phyloP scores from a whole-genome alignment of 2,329 filamentous ascomycete genomes.

The Aspergillus bombycis region DNA sequence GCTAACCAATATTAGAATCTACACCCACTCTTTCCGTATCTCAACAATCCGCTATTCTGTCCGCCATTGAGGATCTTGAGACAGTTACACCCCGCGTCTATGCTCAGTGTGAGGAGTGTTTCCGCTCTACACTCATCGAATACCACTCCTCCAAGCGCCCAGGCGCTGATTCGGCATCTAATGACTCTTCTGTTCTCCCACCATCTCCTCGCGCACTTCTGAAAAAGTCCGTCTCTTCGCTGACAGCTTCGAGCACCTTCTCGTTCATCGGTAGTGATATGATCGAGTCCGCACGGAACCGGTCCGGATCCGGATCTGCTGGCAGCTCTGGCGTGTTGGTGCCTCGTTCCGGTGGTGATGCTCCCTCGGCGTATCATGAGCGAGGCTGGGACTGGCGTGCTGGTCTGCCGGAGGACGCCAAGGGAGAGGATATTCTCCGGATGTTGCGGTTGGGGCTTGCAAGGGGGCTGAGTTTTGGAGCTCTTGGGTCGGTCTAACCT shows the following conservation, averaged over 20 bases:
- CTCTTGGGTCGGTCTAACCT: conserved; percentile 31
- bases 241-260: conserved; percentile 63
- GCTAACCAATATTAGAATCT: conserved; percentile 47
- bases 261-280: conserved; percentile 75
- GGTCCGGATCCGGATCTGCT: conserved; percentile 51
- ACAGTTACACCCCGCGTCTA: conserved; percentile 75
- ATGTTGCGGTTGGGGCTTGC: conserved; percentile 74
- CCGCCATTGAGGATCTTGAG: conserved; percentile 77
- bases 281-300: conserved; percentile 53
- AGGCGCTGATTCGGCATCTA: conserved; percentile 14
- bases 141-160: conserved; percentile 59
- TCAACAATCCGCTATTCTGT: conserved; percentile 75
- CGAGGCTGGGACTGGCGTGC: conserved; percentile 75
- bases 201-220: conserved; percentile 68
- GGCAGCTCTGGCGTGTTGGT: conserved; percentile 57
- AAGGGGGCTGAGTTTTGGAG: conserved; percentile 62
- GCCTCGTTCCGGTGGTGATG: conserved; percentile 29
- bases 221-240: conserved; percentile 61
- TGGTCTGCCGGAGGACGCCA: conserved; percentile 59
- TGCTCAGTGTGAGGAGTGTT: conserved; percentile 74
- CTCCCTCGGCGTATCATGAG: conserved; percentile 39
- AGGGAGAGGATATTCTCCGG: conserved; percentile 70
- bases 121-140: conserved; percentile 73
- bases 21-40: conserved; percentile 65
- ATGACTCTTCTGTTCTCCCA: conserved; percentile 29